Evolutionary conservation across 2,329 filamentous ascomycete genomes (phyloP), one percentile per base, ranked within the genome.

Genomic region (Ophiocordyceps sinensis): DNA sequence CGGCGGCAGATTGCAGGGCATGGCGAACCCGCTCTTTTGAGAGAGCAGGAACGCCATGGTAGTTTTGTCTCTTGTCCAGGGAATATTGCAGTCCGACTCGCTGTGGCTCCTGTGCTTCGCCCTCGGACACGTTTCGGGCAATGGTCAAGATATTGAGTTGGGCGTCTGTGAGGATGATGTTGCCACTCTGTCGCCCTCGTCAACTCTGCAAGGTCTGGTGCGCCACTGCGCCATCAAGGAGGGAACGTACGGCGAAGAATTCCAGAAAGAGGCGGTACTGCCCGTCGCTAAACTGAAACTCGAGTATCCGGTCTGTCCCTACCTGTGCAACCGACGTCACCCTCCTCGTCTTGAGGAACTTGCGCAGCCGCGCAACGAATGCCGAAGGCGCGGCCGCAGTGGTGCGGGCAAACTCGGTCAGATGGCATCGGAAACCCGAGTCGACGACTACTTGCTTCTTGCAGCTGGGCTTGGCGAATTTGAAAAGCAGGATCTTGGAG

Each of bases 391-490:
- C 78, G 15, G 83, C 75, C 5, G 88, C 85, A 1, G 89, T 89
- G 1, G 87, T 82, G 49, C 91, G 83, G 26, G 84, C 78, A 66
- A 94, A 98, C 51, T 82, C 79, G 28, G 91, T 96, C 44, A 96
- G 70, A 58, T 98, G 91, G 61, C 86, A 93, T 56, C 91, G 86
- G 62, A 98, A 98, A 28, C 91, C 91, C 2, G 85, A 91, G 59
- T 98, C 91, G 52, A 98, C 78, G 40, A 98, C 70, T 26, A 98
- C 71, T 59, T 96, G 89, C 57, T 91, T 82, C 61, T 88, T 87
- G 50, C 81, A 75, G 55, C 89, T 81, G 36, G 89, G 86, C 59
- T 91, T 94, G 42, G 87, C 79, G 57, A 98, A 91, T 58, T 95
- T 96, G 61, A 98, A 75, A 23, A 96, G 79, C 56, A 96, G 85